phyloP scores from a whole-genome alignment of 2,329 filamentous ascomycete genomes.

The Xylaria arbuscula region DNA sequence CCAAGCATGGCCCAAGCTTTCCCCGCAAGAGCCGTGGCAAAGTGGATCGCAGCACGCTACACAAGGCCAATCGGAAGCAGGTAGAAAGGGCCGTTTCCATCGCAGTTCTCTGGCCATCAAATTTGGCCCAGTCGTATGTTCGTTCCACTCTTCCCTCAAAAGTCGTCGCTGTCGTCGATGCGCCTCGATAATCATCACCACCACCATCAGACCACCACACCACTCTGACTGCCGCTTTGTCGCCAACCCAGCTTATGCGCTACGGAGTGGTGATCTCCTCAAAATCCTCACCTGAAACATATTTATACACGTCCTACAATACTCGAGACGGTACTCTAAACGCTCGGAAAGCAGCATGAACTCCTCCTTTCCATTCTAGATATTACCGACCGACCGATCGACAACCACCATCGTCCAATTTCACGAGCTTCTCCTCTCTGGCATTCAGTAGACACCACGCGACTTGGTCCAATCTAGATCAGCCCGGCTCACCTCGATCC shows the following conservation, averaged over 20 bases:
- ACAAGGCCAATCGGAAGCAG: slow-evolving; percentile 32
- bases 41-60: background rate
- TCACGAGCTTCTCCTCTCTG: slow-evolving; percentile 2
- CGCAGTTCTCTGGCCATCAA: slow-evolving; percentile 25
- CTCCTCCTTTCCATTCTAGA: slow-evolving; percentile 12
- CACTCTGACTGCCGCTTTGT: slow-evolving; percentile 26
- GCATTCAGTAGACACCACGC: background rate
- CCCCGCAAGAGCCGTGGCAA: slow-evolving; percentile 37
- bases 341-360: slow-evolving; percentile 30
- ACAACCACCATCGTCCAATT: slow-evolving; percentile 6
- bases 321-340: background rate
- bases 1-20: slow-evolving; percentile 26
- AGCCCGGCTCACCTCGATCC: background rate
- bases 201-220: slow-evolving; percentile 33
- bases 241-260: slow-evolving; percentile 20
- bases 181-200: slow-evolving; percentile 1
- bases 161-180: slow-evolving; percentile 18
- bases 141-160: slow-evolving; percentile 29
- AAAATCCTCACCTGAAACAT: slow-evolving; percentile 39
- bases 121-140: slow-evolving; percentile 34
- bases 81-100: slow-evolving; percentile 16
- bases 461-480: background rate
- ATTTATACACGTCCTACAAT: slow-evolving; percentile 2
- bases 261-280: slow-evolving; percentile 43
- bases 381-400: background rate